These are phyloP conservation scores for Chaetomium fimeti DNA, from an alignment of 495 filamentous ascomycete species.

Conservation along the genomic window DNA sequence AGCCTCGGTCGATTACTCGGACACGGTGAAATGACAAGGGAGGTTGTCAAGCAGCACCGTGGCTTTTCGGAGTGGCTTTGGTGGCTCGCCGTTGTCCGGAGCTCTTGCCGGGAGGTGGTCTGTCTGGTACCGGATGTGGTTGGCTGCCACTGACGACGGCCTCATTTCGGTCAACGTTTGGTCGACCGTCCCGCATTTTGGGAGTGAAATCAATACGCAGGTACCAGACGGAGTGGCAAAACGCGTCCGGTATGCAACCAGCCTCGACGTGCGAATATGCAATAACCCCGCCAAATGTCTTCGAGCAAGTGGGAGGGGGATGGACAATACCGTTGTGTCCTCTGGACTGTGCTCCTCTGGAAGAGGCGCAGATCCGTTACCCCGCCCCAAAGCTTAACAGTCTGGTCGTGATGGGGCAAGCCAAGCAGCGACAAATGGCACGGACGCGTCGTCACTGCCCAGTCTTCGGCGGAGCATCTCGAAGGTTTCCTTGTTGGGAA, in stretches of 20 bases:
- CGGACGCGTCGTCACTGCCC: conserved; percentile 11
- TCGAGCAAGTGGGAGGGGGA: not conserved
- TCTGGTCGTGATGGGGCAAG: conserved; percentile 1
- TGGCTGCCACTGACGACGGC: conserved; percentile 16
- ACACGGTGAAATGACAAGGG: not conserved
- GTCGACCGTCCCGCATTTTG: conserved; percentile 10
- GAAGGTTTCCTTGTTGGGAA: conserved; percentile 35
- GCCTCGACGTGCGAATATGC: not conserved
- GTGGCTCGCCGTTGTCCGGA: not conserved
- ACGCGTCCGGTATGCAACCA: not conserved
- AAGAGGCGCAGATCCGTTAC: not conserved
- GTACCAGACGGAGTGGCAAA: not conserved
- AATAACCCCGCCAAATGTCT: not conserved
- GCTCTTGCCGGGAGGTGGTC: not conserved
- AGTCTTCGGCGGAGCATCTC: conserved; percentile 30
- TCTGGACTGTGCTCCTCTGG: no score
- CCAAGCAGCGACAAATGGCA: conserved; percentile 14
- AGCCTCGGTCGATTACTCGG: conserved; percentile 14
- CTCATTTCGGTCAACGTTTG: conserved; percentile 22
- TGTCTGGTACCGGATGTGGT: conserved; percentile 12
- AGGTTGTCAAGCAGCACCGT: not conserved
- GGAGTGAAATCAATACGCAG: not conserved
- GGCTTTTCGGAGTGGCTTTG: not conserved
- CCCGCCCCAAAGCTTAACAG: conserved; percentile 9
- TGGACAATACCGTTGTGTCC: not conserved